A percentile compares a stretch with the other conserved stretches of the same genome.
phyloP scores from a whole-genome alignment of 768 basidiomycete species.

The Podaxis mareebaensis region DNA sequence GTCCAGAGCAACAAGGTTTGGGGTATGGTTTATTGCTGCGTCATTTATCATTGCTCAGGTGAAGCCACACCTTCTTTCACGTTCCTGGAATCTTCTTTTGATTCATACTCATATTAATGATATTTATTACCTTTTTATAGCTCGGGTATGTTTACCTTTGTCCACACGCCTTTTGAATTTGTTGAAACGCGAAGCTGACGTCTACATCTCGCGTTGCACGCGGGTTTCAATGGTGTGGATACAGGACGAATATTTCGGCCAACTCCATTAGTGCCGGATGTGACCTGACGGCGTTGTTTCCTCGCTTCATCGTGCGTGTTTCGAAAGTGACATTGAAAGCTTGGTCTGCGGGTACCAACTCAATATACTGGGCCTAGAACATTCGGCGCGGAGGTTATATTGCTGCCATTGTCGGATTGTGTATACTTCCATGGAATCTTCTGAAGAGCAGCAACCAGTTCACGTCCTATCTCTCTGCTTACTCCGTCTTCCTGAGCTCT shows the following conservation, averaged over 20 bases:
- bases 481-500: constrained; percentile 79
- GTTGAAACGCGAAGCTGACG: constrained; percentile 7
- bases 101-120: constrained; percentile 16
- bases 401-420: constrained; percentile 74
- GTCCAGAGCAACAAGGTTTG: constrained; percentile 66
- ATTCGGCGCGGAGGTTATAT: constrained; percentile 85
- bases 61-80: not conserved
- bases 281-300: constrained; percentile 76
- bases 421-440: constrained; percentile 78
- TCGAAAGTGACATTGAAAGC: constrained; percentile 1
- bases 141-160: constrained; percentile 3
- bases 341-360: not conserved
- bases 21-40: constrained; percentile 77
- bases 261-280: constrained; percentile 85
- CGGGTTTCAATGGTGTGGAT: constrained; percentile 7
- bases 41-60: constrained; percentile 81
- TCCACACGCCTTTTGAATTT: not conserved
- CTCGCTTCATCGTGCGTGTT: constrained; percentile 65
- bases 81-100: constrained; percentile 1
- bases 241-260: constrained; percentile 76
- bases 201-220: not conserved
- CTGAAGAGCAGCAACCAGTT: constrained; percentile 74
- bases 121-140: not conserved
- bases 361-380: constrained; percentile 42
- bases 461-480: constrained; percentile 80